Base-by-base conservation (phyloP, 1,139 yeast species). In the Candida sojae region DNA sequence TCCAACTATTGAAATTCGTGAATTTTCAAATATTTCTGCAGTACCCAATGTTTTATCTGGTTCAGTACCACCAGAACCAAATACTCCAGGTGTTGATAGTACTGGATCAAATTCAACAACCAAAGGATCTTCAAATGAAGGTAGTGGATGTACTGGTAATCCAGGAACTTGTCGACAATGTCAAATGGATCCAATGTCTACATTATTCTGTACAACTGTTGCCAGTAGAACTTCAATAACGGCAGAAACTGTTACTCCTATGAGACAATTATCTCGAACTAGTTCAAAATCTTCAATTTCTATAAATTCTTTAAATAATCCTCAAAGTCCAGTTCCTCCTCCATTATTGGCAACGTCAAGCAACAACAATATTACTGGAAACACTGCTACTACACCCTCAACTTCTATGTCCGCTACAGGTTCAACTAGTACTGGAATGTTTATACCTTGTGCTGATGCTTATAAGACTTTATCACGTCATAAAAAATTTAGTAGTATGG, bases 151-250 rank as follows among this genome's bases (percentile, higher is more conserved):
- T 64, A 86, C 93, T 0, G 96, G 96, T 0, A 82, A 87, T 58
- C 96, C 97, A 12, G 97, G 96, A 5, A 83, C 91, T 6, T 91
- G 97, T 64, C 68, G 71, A 21, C 95, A 87, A 67, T 91, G 97
- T 67, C 95, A 86, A 60, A 66, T 75, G 50, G 96, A 90, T 63
- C 96, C 96, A 38, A 84, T 89, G 91, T 86, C 93, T 5, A 88
- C 96, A 1, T 70, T 89, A 36, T 90, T 90, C 69, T 90, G 97
- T 68, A 84, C 95, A 1, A 87, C 96, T 0, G 83, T 89, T 38
- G 96, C 96, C 5, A 79, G 79, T 48, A 78, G 77, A 56, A 56
- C 49, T 23, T 47, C 52, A 48, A 48, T 46, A 39, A 23, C 32
- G 12, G 46, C 43, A 17, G 39, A 34, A 29, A 26, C 44, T 5